Base-by-base conservation (phyloP, 192 early-diverging fungal species). In the Rhizophagus sp. region DNA sequence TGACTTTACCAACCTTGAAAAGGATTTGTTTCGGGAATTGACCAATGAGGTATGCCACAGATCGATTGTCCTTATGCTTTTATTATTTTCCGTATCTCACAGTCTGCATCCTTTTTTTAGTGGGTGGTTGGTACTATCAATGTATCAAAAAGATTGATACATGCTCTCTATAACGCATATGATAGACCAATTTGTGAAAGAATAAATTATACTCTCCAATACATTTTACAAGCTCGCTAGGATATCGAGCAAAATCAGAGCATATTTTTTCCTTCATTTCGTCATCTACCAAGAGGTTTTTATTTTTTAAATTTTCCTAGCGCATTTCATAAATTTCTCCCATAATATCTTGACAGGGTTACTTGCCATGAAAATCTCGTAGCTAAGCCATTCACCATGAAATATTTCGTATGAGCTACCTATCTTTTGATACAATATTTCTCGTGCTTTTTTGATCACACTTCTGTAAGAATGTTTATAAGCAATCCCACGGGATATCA, bases 101-200 rank as follows among this genome's bases (percentile, higher is more conserved):
- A 75, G 13, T 75, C 61, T 75, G 24, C 50, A 33, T 75, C n/a
- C 41, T 57, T 75, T 47, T 12, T 75, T 62, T 62, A 75, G 61
- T 75, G 73, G 73, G 62, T 62, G 19, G 73, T 75, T 41, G 62
- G 30, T 62, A n/a, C 19, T 75, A 75, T 62, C 22, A 62, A 62
- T 62, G 57, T 75, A 62, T 62, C 57, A n/a, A 25, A 62, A 27
- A 17, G 73, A 75, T 75, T 75, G 39, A 41, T 41, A 41, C 4
- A 41, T 41, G 39, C 39, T 41, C 39, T 41, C 5, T 41, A n/a
- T n/a, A n/a, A n/a, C n/a, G n/a, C n/a, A n/a, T n/a, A n/a, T n/a
- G n/a, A n/a, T n/a, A n/a, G n/a, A n/a, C n/a, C n/a, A n/a, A n/a
- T n/a, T n/a, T n/a, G n/a, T n/a, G n/a, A n/a, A n/a, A n/a, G n/a